phyloP scores from a whole-genome alignment of 352 stramenopile genomes.

The Pythium monospermum region DNA sequence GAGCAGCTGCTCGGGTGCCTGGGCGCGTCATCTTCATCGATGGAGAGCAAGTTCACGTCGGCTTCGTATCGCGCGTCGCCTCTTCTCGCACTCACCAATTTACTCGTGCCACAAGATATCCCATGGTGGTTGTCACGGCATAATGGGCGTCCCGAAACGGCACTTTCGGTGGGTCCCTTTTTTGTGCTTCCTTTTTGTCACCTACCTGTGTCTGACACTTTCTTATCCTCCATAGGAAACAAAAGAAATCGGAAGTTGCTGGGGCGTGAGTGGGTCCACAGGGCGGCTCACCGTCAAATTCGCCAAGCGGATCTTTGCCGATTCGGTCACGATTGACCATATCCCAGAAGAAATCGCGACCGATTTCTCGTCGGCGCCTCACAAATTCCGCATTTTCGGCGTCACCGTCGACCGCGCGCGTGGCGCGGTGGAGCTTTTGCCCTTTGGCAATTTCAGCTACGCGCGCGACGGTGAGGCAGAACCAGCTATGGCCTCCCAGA shows the following conservation, averaged over 20 bases:
- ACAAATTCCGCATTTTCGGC: slow-evolving; percentile 59
- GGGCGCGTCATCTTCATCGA: slow-evolving; percentile 15
- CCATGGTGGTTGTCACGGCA: slow-evolving; percentile 76
- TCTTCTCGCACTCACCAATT: slow-evolving; percentile 30
- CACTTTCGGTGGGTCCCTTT: slow-evolving; percentile 50
- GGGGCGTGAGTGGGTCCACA: slow-evolving; percentile 45
- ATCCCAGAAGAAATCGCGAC: slow-evolving; percentile 62
- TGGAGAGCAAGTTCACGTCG: slow-evolving; percentile 51
- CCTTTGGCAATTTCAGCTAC: slow-evolving; percentile 78
- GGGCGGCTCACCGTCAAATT: slow-evolving; percentile 79
- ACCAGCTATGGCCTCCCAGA: slow-evolving; percentile 57
- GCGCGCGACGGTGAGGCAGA: slow-evolving; percentile 33
- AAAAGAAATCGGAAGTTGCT: slow-evolving; percentile 83
- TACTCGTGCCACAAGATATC: slow-evolving; percentile 25
- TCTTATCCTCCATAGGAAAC: slow-evolving; percentile 44
- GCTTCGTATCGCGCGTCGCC: slow-evolving; percentile 32
- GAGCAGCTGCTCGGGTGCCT: slow-evolving; percentile 28
- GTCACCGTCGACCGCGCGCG: slow-evolving; percentile 34
- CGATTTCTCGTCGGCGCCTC: slow-evolving; percentile 66
- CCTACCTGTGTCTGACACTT: slow-evolving; percentile 1
- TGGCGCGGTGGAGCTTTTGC: slow-evolving; percentile 42
- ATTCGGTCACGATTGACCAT: slow-evolving; percentile 76
- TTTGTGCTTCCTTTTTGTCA: background rate
- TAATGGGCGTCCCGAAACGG: slow-evolving; percentile 70
- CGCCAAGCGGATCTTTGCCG: slow-evolving; percentile 48